Evolutionary conservation across 108 stramenopile genomes (phyloP), one percentile per base, ranked within the genome.

Genomic region (Parmales sp.): DNA sequence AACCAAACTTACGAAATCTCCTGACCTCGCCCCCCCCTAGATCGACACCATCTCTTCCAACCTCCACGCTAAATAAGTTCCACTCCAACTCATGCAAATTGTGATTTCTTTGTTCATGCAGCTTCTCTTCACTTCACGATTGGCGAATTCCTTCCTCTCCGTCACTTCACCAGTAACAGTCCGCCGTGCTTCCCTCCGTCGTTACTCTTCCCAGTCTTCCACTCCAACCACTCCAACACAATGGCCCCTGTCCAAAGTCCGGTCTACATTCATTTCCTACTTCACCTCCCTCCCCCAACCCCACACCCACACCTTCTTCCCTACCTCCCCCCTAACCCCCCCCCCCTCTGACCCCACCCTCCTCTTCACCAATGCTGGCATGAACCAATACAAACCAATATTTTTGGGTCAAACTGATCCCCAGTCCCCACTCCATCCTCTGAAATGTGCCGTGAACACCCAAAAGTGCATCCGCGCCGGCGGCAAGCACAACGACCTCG

Each of bases 351-450:
- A 99, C 78, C 98, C 98, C 31, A 99, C 98, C 3, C 79, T 99
- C 16, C 86, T 99, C 37, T 99, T 99, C 69, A 78, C 96, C 71
- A 99, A 99, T 67, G 95, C 96, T 1, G 98, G 98, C 25, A 99
- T 99, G 98, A 99, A 99, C 72, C 98, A 99, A 69, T 99, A 95
- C 87, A 99, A 99, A 74, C 95, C 98, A 28, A 91, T 97, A 39
- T 99, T 99, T 72, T 77, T 97, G 63, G 97, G 94, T 16, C 87
- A 86, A 71, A 90, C 79, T 29, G 86, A 89, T 71, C 97, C 98
- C 6, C 72, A 45, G 22, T 78, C 77, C 9, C 76, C 80, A 5
- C 48, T 98, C 36, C 81, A 90, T 9, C 71, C 74, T n/a, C 63
- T 97, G 2, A 80, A 76, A 46, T 78, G 85, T 9, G 98, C 97